Conservation (phyloP, 192 early-diverging fungal species). For the Rhizophagus clarus region DNA sequence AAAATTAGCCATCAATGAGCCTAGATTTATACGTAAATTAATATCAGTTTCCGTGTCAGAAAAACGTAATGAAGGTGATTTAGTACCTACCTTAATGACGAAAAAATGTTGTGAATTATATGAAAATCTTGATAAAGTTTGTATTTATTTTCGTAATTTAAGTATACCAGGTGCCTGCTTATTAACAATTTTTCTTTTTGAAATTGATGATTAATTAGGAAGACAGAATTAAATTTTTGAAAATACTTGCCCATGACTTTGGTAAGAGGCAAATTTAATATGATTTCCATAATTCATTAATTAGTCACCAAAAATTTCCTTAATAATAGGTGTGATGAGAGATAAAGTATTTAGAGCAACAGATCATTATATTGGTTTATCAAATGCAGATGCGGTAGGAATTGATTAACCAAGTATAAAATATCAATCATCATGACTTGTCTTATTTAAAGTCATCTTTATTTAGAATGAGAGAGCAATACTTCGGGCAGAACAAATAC, state of each 20-base stretch:
- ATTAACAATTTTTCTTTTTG: not conserved
- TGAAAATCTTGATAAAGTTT: conserved; percentile 45
- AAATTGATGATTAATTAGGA: conserved; percentile 5
- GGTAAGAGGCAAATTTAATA: conserved; percentile 31
- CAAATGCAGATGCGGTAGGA: conserved; percentile 31
- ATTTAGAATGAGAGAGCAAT: conserved; percentile 24
- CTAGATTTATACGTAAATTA: conserved; percentile 44
- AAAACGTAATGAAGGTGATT: conserved; percentile 54
- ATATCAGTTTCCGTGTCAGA: conserved; percentile 45
- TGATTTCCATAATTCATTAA: not conserved
- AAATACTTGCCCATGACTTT: conserved; percentile 48
- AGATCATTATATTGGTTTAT: conserved; percentile 33
- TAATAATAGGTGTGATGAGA: conserved; percentile 42
- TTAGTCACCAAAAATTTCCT: not conserved
- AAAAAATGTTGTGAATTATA: conserved; percentile 63
- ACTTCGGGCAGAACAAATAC: conserved; percentile 54
- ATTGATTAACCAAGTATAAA: not conserved
- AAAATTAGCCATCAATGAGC: conserved; percentile 33
- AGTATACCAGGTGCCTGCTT: not conserved
- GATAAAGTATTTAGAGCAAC: conserved; percentile 40
- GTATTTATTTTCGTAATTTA: not conserved
- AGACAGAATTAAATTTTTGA: conserved; percentile 53
- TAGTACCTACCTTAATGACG: conserved; percentile 49
- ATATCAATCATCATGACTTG: not conserved
- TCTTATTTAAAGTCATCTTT: not conserved